Conservation (phyloP, 108 stramenopile genomes). For the Fragilaria radians region DNA sequence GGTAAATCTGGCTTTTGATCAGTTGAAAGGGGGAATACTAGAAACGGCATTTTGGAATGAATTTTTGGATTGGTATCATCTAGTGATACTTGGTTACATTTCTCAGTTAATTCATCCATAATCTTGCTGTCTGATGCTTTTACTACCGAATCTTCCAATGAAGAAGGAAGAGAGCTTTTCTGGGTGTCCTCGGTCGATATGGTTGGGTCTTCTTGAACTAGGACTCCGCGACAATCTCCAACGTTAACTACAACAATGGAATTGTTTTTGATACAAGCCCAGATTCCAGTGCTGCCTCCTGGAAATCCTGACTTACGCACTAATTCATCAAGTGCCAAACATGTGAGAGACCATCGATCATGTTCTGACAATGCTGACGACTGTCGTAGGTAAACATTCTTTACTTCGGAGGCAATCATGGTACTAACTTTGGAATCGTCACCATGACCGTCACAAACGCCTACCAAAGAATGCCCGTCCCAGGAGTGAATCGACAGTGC, state of each 20-base stretch:
- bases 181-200: not conserved
- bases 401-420: slow-evolving; percentile 42
- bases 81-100: not conserved
- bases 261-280: slow-evolving; percentile 50
- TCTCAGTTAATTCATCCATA: not conserved
- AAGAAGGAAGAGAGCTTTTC: not conserved
- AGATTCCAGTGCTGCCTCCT: slow-evolving; percentile 79
- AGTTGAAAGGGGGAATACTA: slow-evolving; percentile 52
- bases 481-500: slow-evolving; percentile 39
- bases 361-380: slow-evolving; percentile 8
- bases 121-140: slow-evolving; percentile 1
- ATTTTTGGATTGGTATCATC: not conserved
- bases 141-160: slow-evolving; percentile 1
- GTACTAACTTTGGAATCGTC: slow-evolving; percentile 52
- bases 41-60: not conserved
- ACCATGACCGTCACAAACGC: slow-evolving; percentile 93
- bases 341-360: slow-evolving; percentile 8
- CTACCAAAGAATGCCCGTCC: slow-evolving; percentile 41
- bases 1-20: slow-evolving; percentile 92
- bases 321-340: slow-evolving; percentile 41
- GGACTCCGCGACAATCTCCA: slow-evolving; percentile 86
- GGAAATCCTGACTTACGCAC: slow-evolving; percentile 22
- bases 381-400: slow-evolving; percentile 9
- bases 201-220: slow-evolving; percentile 36
- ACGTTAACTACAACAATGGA: slow-evolving; percentile 79